phyloP scores from a whole-genome alignment of 768 basidiomycete genomes.

The Suillus luteus region DNA sequence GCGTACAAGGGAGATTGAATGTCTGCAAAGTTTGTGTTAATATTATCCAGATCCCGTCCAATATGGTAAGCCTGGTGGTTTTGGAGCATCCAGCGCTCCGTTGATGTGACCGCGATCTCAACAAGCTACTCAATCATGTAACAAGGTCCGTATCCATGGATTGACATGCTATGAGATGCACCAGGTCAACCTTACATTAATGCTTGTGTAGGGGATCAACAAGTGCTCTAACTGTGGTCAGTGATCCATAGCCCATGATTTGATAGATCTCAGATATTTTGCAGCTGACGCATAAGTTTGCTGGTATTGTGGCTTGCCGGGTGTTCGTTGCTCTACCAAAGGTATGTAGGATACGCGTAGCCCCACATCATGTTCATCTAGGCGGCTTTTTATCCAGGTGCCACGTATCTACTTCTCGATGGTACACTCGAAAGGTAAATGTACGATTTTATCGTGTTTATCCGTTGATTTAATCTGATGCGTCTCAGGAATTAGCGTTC shows the following conservation, averaged over 20 bases:
- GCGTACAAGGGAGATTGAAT: neutral
- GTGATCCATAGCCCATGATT: conserved; percentile 14
- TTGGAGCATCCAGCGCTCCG: neutral
- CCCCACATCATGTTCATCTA: conserved; percentile 18
- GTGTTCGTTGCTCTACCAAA: conserved; percentile 67
- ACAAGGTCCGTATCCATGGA: conserved; percentile 38
- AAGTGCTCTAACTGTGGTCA: conserved; percentile 61
- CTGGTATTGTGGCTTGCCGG: conserved; percentile 58
- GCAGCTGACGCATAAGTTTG: conserved; percentile 56
- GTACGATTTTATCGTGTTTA: neutral
- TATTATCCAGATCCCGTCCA: conserved; percentile 45
- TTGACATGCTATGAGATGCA: neutral
- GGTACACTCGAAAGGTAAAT: conserved; percentile 27
- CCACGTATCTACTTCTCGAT: conserved; percentile 38
- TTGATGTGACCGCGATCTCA: conserved; percentile 4
- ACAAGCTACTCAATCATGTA: conserved; percentile 55
- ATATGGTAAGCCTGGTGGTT: conserved; percentile 45
- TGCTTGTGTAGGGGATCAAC: conserved; percentile 64
- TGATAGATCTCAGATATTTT: neutral
- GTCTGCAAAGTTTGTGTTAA: neutral
- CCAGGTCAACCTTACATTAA: conserved; percentile 67
- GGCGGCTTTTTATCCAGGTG: conserved; percentile 68
- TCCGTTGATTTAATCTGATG: neutral
- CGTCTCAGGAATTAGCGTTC: conserved; percentile 56
- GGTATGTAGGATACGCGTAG: conserved; percentile 25